Evolutionary conservation across 169 alveolate genomes (phyloP).

Genomic region (Cystoisospora suis): DNA sequence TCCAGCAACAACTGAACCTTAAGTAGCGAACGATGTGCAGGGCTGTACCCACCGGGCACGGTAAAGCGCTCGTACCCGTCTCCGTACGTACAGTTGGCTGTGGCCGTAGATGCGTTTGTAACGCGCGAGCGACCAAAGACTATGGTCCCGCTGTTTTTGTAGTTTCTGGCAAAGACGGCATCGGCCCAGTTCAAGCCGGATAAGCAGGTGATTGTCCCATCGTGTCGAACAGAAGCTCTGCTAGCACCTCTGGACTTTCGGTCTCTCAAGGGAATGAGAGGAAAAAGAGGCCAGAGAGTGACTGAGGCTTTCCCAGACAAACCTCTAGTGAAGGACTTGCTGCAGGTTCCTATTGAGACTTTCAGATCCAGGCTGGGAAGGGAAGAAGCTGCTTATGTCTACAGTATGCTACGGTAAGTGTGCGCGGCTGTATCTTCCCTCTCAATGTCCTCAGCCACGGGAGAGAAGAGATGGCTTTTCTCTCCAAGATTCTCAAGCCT

Average conservation of each 20-base stretch:
- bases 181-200: conserved; percentile 40
- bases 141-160: background rate
- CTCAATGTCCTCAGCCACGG: too few relatives aligned
- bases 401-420: background rate
- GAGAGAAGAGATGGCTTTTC: too few relatives aligned
- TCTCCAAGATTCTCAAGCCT: too few relatives aligned
- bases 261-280: conserved; percentile 17
- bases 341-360: background rate
- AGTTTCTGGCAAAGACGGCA: conserved; percentile 25
- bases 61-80: too few relatives aligned
- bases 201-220: conserved; percentile 40
- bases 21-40: too few relatives aligned
- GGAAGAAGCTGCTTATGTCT: conserved; percentile 15
- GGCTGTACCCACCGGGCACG: too few relatives aligned
- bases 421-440: too few relatives aligned
- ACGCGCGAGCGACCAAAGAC: too few relatives aligned
- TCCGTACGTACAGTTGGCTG: too few relatives aligned
- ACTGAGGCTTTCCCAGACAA: background rate
- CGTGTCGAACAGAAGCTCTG: background rate
- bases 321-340: background rate
- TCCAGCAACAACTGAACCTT: too few relatives aligned
- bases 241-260: conserved; percentile 6
- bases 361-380: background rate
- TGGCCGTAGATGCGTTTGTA: too few relatives aligned
- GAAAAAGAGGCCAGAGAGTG: background rate